Evolutionary conservation across 2,329 filamentous ascomycete species (phyloP).

Genomic region (Colletotrichum sp.): DNA sequence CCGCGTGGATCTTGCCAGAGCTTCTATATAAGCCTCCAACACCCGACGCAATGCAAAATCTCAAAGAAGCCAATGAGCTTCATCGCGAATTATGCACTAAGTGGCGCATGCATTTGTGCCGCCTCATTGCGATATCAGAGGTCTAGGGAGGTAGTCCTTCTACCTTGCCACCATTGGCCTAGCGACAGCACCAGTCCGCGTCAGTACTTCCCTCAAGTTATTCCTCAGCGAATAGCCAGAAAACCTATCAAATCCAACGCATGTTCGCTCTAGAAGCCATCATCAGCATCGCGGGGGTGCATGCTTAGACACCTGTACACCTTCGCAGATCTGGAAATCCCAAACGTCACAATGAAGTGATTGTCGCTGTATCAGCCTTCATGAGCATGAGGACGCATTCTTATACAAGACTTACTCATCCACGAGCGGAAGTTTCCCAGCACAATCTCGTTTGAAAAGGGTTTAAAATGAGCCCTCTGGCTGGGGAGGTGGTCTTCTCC

Average conservation of each 20-base stretch:
- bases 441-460: fast-evolving
- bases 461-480: background rate
- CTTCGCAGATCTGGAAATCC: background rate
- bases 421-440: fast-evolving
- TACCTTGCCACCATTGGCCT: background rate
- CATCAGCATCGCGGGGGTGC: background rate
- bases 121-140: background rate
- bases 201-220: fast-evolving
- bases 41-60: background rate
- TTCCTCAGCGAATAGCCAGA: background rate
- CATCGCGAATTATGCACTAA: fast-evolving
- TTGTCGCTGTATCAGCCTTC: background rate
- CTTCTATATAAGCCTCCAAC: background rate
- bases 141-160: fast-evolving
- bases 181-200: background rate
- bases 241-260: fast-evolving
- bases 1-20: background rate
- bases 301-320: background rate
- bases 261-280: background rate
- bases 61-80: too few relatives aligned
- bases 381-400: fast-evolving
- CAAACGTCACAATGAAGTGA: too few relatives aligned
- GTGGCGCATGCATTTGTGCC: background rate
- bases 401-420: background rate
- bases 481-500: too few relatives aligned